Evolutionary conservation across 306 rosid genomes (phyloP), one percentile per base, ranked within the genome.

Genomic region (Prunus padus): DNA sequence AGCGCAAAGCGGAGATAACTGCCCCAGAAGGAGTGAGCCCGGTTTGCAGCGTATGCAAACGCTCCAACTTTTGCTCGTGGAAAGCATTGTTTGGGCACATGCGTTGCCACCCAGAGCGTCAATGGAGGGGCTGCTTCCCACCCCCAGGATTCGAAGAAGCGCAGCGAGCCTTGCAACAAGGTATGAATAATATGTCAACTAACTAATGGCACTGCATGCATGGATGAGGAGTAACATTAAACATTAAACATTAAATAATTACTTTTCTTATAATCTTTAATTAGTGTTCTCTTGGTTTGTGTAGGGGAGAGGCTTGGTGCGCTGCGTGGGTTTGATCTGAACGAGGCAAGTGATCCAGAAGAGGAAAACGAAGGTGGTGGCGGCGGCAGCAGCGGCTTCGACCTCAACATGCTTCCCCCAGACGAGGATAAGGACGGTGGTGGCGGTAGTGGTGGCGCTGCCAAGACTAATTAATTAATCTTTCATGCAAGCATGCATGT

Each of bases 11-110:
- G 2, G 67, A 62, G 11, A 18, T 62, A 4, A 30, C 15, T 2
- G 20, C 22, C 22, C 67, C 67, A 0, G 67, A 62, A 62, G 67
- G 67, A 62, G 12, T 62, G 67, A 62, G 14, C 47, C 69, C 69
- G 23, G n/a, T 31, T 19, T 64, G 69, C 69, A n/a, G 47, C 47
- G 69, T 64, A 12, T 64, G 69, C 69, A 19, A 31, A 18, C 22
- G 69, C 11, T 19, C 67, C 4, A n/a, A 47, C 11, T 67, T 45
- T 19, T 3, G 8, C 5, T 77, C 85, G 1, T 81, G 85, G 85
- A 84, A 77, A 71, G 82, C 82, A 0, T 46, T 84, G 3, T 84
- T 78, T 1, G 88, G 83, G 4, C 88, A 84, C 3, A 46, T 81
- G 74, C 61, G 83, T 2, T 74, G 72, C 2, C 85, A 84, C 50